These are phyloP conservation scores for Gossypium schwendimanii DNA, from an alignment of 441 rosid genomes.

Conservation along the genomic window DNA sequence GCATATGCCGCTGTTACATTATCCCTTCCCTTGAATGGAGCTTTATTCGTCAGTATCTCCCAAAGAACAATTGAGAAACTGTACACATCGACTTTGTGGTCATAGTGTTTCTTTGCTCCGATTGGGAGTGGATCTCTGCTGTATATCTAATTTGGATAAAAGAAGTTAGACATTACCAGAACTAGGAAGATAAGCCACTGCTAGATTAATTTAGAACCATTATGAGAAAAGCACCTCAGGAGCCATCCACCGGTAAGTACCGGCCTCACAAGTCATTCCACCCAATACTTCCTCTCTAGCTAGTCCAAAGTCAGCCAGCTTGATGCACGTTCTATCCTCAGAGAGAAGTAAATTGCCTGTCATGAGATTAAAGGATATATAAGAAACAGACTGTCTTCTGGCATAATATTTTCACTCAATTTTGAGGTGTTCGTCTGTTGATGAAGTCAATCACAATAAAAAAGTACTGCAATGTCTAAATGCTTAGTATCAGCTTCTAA, in stretches of 20 bases:
- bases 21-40: slow-evolving; percentile 36
- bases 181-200: background rate
- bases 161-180: slow-evolving; percentile 2
- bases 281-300: slow-evolving; percentile 39
- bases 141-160: slow-evolving; percentile 29
- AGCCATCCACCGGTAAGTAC: slow-evolving; percentile 77
- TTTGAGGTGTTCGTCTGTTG: background rate
- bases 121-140: slow-evolving; percentile 33
- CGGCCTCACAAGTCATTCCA: slow-evolving; percentile 60
- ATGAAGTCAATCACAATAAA: background rate
- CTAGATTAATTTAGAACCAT: background rate
- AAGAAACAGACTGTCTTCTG: background rate
- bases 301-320: slow-evolving; percentile 56
- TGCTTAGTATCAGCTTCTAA: background rate
- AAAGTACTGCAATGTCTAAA: background rate
- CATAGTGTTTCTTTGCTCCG: slow-evolving; percentile 55
- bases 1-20: slow-evolving; percentile 32
- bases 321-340: slow-evolving; percentile 33
- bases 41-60: slow-evolving; percentile 52
- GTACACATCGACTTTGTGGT: slow-evolving; percentile 71
- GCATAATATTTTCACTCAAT: background rate
- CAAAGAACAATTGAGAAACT: slow-evolving; percentile 62
- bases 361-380: background rate
- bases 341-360: slow-evolving; percentile 56
- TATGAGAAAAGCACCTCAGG: slow-evolving; percentile 46